A percentile compares a stretch with the other conserved stretches of the same genome.
Evolutionary conservation across 352 stramenopile species (phyloP).

Genomic region (Pythium dissotocum): DNA sequence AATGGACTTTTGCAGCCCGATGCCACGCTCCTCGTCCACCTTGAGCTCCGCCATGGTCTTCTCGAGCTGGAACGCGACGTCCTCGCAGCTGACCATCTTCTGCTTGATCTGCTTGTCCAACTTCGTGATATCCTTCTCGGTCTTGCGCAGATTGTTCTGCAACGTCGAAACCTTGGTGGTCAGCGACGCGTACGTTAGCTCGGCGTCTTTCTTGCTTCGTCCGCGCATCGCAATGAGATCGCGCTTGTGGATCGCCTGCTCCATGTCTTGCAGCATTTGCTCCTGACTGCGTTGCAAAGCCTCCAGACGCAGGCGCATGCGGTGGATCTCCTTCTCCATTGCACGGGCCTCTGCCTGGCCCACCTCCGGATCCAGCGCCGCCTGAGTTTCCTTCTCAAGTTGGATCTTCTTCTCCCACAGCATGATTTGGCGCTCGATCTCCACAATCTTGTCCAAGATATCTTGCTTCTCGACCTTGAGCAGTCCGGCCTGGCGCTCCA

Average conservation of each 20-base stretch:
- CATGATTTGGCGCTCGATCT: conserved; percentile 92
- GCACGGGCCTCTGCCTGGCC: conserved; percentile 88
- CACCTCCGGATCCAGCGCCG: conserved; percentile 90
- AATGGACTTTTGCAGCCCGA: conserved; percentile 76
- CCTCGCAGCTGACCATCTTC: conserved; percentile 58
- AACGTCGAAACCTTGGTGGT: conserved; percentile 85
- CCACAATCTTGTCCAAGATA: conserved; percentile 88
- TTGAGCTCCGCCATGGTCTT: conserved; percentile 81
- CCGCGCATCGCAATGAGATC: conserved; percentile 91
- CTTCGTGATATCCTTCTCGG: conserved; percentile 55
- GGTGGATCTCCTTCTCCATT: conserved; percentile 97
- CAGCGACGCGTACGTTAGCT: conserved; percentile 83
- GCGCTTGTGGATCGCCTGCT: conserved; percentile 92
- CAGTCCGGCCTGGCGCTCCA: conserved; percentile 71
- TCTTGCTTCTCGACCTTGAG: conserved; percentile 87
- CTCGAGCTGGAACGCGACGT: conserved; percentile 76
- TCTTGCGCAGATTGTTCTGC: conserved; percentile 71
- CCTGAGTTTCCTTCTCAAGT: conserved; percentile 95
- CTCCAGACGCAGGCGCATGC: conserved; percentile 93
- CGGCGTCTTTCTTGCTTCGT: conserved; percentile 74
- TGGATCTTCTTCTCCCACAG: conserved; percentile 97
- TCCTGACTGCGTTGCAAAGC: conserved; percentile 91
- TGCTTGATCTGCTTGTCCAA: conserved; percentile 72
- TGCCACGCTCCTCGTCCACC: conserved; percentile 63
- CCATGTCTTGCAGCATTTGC: conserved; percentile 93